Evolutionary conservation across 441 rosid genomes (phyloP).

Genomic region (Syzygium malaccense): DNA sequence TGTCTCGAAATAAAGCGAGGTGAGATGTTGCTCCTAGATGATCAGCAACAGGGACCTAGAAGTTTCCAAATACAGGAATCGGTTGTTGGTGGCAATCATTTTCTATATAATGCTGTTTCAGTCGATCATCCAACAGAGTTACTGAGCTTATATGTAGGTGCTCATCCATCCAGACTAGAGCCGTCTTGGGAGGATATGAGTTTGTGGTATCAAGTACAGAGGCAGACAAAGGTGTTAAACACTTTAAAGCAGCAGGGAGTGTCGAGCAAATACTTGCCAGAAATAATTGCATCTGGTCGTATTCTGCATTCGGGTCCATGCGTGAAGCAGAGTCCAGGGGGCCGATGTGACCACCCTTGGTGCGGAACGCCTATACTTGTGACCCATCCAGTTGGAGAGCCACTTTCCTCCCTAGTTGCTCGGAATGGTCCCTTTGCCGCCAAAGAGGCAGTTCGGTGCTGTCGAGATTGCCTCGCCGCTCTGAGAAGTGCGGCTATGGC

Average conservation of each 20-base stretch:
- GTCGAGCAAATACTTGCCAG: slow-evolving; percentile 40
- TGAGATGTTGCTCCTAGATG: slow-evolving; percentile 40
- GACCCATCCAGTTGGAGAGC: slow-evolving; percentile 51
- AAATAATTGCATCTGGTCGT: slow-evolving; percentile 44
- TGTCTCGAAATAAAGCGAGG: slow-evolving; percentile 32
- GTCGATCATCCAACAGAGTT: slow-evolving; percentile 26
- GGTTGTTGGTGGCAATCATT: slow-evolving; percentile 31
- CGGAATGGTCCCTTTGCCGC: slow-evolving; percentile 32
- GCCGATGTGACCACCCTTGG: slow-evolving; percentile 51
- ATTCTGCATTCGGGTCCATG: slow-evolving; percentile 54
- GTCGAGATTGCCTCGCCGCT: slow-evolving; percentile 50
- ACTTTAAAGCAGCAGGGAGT: slow-evolving; percentile 41
- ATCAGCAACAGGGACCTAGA: slow-evolving; percentile 34
- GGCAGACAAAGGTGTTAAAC: slow-evolving; percentile 59
- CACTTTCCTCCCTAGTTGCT: slow-evolving; percentile 34
- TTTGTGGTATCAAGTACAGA: slow-evolving; percentile 64
- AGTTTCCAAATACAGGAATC: slow-evolving; percentile 47
- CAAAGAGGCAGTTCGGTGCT: slow-evolving; percentile 44
- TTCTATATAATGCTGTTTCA: slow-evolving; percentile 32
- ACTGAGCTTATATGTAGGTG: slow-evolving; percentile 43
- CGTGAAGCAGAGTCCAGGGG: slow-evolving; percentile 32
- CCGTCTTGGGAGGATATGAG: slow-evolving; percentile 70
- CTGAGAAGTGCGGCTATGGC: slow-evolving; percentile 41
- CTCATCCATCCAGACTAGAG: slow-evolving; percentile 57
- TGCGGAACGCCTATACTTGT: slow-evolving; percentile 65